Percentiles rank a stretch among this genome's conserved stretches.
phyloP scores from a whole-genome alignment of 2,329 filamentous ascomycete species.

The Neopestalotiopsis sp. region DNA sequence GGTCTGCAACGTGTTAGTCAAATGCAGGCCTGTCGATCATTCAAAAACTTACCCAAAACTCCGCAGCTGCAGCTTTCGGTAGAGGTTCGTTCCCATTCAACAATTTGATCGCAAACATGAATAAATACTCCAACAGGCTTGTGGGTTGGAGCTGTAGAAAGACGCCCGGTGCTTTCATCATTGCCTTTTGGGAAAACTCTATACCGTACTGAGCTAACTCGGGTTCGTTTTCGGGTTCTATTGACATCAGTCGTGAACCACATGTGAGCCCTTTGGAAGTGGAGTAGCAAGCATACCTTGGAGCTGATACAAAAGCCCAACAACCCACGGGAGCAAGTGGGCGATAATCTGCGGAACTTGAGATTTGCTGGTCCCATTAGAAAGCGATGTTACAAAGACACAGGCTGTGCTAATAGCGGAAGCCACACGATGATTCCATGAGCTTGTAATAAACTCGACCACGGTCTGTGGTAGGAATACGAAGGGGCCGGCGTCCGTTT shows the following conservation, averaged over 20 bases:
- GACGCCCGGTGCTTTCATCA: conserved; percentile 64
- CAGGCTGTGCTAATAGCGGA: conserved; percentile 74
- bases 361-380: conserved; percentile 44
- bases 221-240: conserved; percentile 66
- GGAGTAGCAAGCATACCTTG: conserved; percentile 45
- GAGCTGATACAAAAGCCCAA: conserved; percentile 66
- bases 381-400: conserved; percentile 68
- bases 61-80: conserved; percentile 74
- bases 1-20: conserved; percentile 41
- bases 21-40: conserved; percentile 17
- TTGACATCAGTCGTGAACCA: conserved; percentile 20
- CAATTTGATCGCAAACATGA: conserved; percentile 74
- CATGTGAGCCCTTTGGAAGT: background rate
- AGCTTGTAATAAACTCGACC: conserved; percentile 67
- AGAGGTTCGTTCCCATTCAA: conserved; percentile 74
- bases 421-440: conserved; percentile 67
- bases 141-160: conserved; percentile 63
- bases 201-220: conserved; percentile 77
- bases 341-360: conserved; percentile 54
- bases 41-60: conserved; percentile 70
- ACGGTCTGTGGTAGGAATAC: conserved; percentile 72
- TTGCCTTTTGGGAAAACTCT: conserved; percentile 70
- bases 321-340: conserved; percentile 64
- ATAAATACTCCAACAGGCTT: conserved; percentile 66
- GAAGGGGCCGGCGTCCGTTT: conserved; percentile 76